A percentile compares a stretch with the other conserved stretches of the same genome.
These are phyloP conservation scores for Aechmea fasciata DNA, from an alignment of 176 grass and related monocot genomes.

Conservation along the genomic window DNA sequence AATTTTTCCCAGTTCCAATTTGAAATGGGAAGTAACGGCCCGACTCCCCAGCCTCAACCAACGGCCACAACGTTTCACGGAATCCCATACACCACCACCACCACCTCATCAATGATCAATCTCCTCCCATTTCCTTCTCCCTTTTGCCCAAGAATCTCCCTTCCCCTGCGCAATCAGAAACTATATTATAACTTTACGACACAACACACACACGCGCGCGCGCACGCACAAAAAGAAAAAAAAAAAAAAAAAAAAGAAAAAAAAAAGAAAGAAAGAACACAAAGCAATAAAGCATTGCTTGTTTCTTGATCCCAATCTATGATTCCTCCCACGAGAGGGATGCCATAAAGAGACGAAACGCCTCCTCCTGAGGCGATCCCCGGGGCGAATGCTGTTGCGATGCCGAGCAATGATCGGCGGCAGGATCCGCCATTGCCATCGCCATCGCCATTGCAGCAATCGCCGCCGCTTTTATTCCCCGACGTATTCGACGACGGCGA, in stretches of 20 bases:
- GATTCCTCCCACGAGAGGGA: not conserved
- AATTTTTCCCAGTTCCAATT: too few species aligned
- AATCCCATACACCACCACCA: not conserved
- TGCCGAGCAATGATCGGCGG: slow-evolving; percentile 11
- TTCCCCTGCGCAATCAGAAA: not conserved
- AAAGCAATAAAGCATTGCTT: not conserved
- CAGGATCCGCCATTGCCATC: not conserved
- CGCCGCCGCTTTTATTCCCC: not conserved
- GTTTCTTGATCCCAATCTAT: not conserved
- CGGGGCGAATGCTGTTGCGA: slow-evolving; percentile 7
- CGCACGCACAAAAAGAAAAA: too few species aligned
- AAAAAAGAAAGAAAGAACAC: not conserved
- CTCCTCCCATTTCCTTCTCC: not conserved
- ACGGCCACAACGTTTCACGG: not conserved
- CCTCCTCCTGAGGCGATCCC: not conserved
- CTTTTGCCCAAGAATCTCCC: not conserved
- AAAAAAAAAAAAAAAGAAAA: not conserved
- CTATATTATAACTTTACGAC: too few species aligned
- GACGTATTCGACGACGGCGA: not conserved
- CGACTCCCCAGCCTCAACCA: not conserved
- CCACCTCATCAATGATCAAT: not conserved
- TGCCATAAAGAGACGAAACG: not conserved
- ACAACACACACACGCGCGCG: too few species aligned
- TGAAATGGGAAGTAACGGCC: not conserved
- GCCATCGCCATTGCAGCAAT: too few species aligned